phyloP scores from a whole-genome alignment of 768 basidiomycete genomes.

The Termitomyces sp. region DNA sequence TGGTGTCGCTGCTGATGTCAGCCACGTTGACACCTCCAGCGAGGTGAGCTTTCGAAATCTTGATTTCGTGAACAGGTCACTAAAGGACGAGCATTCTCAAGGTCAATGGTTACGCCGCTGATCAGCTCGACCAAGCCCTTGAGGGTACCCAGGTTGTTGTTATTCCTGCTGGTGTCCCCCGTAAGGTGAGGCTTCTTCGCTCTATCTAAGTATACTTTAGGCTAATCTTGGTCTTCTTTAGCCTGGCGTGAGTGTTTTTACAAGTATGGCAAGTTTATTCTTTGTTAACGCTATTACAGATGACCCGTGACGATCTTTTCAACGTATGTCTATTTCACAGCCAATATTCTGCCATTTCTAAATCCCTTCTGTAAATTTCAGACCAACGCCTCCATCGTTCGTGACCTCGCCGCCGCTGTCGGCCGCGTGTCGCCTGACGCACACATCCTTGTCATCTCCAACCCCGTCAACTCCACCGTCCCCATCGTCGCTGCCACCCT shows the following conservation, averaged over 20 bases:
- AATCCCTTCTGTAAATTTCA: conserved; percentile 23
- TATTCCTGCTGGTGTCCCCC: conserved; percentile 98
- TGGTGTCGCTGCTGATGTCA: conserved; percentile 96
- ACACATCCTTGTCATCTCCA: conserved; percentile 95
- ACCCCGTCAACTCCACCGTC: conserved; percentile 98
- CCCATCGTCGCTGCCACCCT: conserved; percentile 94
- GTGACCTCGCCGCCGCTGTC: conserved; percentile 88
- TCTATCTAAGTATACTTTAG: conserved; percentile 9
- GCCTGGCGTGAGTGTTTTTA: conserved; percentile 71
- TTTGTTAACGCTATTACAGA: conserved; percentile 44
- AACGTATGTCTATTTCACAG: conserved; percentile 53
- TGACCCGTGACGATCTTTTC: conserved; percentile 97
- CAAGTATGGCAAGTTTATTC: conserved; percentile 2
- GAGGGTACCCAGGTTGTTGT: conserved; percentile 90
- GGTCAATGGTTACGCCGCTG: conserved; percentile 80
- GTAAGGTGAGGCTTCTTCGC: conserved; percentile 66
- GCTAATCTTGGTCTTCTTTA: conserved; percentile 29
- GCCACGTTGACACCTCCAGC: conserved; percentile 86
- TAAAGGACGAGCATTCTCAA: conserved; percentile 24
- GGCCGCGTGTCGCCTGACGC: conserved; percentile 86
- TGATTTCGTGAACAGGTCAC: background rate
- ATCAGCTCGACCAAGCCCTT: conserved; percentile 87
- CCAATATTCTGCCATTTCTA: background rate
- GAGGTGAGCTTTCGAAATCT: conserved; percentile 48
- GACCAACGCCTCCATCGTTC: conserved; percentile 98